These are phyloP conservation scores for Penicillium hesseltinei DNA, from an alignment of 2,329 filamentous ascomycete species.

Conservation along the genomic window DNA sequence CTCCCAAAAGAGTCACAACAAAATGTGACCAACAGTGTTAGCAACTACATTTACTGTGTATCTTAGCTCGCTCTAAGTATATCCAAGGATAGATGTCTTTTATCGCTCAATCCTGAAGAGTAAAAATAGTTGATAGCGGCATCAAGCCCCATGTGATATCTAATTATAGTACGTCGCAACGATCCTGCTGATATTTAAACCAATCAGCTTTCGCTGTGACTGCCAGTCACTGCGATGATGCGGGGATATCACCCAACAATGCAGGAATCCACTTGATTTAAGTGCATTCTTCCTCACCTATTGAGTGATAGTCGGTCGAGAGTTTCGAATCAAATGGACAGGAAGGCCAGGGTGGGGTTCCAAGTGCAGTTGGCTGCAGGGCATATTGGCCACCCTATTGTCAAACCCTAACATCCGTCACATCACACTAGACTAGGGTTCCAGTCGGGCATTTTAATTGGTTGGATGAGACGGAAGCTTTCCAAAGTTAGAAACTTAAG, in stretches of 20 bases:
- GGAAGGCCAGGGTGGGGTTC: background rate
- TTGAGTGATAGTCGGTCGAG: background rate
- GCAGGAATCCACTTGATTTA: background rate
- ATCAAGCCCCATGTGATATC: background rate
- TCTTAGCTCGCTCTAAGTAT: background rate
- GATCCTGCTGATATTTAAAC: background rate
- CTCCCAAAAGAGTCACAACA: background rate
- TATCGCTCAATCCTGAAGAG: background rate
- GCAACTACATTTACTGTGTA: background rate
- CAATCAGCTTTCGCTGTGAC: background rate
- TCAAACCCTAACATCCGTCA: background rate
- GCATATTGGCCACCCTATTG: conserved; percentile 9
- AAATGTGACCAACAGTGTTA: background rate
- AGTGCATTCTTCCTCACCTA: background rate
- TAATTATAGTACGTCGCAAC: background rate
- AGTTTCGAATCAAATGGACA: background rate
- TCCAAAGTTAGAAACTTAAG: conserved; percentile 16
- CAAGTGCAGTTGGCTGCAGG: conserved; percentile 13
- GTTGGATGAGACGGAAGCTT: background rate
- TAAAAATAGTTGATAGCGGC: background rate
- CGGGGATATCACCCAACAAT: conserved; percentile 2
- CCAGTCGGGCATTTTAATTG: conserved; percentile 4
- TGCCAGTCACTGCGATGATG: conserved; percentile 10
- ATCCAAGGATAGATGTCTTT: background rate
- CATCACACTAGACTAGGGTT: background rate